A percentile compares a stretch with the other conserved stretches of the same genome.
Conservation (phyloP, 2,329 filamentous ascomycete genomes). For the Ophiostoma piceae region DNA sequence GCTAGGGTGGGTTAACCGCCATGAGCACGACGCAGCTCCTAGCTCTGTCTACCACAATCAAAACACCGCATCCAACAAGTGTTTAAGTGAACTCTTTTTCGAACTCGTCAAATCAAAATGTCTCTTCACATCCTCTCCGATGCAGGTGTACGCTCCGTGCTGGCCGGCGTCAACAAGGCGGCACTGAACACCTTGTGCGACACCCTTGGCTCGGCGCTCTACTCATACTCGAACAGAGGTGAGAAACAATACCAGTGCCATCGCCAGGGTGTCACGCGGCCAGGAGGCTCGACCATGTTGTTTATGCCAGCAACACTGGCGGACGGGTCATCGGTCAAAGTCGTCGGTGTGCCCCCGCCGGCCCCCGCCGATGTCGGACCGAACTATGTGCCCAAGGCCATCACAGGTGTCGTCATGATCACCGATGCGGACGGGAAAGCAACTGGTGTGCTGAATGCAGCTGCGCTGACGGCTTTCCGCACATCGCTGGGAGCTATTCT, state of each 20-base stretch:
- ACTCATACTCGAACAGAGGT: slow-evolving; percentile 59
- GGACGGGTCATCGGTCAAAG: slow-evolving; percentile 58
- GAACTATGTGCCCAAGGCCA: slow-evolving; percentile 35
- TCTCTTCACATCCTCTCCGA: slow-evolving; percentile 45
- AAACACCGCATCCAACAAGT: background rate
- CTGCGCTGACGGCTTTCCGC: slow-evolving; percentile 64
- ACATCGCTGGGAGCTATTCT: slow-evolving; percentile 61
- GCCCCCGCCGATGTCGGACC: slow-evolving; percentile 20
- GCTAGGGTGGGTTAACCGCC: background rate
- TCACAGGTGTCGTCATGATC: slow-evolving; percentile 51
- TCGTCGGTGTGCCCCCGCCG: slow-evolving; percentile 42
- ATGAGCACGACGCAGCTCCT: background rate
- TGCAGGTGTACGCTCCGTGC: slow-evolving; percentile 49
- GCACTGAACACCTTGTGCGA: slow-evolving; percentile 54
- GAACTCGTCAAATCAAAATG: background rate
- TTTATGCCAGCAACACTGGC: slow-evolving; percentile 63
- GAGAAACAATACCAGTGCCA: slow-evolving; percentile 59
- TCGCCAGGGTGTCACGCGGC: slow-evolving; percentile 54
- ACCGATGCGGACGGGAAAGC: slow-evolving; percentile 54
- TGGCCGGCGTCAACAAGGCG: slow-evolving; percentile 51
- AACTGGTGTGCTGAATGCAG: slow-evolving; percentile 59
- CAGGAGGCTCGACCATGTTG: slow-evolving; percentile 57
- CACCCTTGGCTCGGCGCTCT: slow-evolving; percentile 54
- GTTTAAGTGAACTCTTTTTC: background rate
- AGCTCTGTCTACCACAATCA: background rate